A percentile compares a stretch with the other conserved stretches of the same genome.
These are phyloP conservation scores for Iberis pinnata DNA, from an alignment of 345 rosid species.

Conservation along the genomic window DNA sequence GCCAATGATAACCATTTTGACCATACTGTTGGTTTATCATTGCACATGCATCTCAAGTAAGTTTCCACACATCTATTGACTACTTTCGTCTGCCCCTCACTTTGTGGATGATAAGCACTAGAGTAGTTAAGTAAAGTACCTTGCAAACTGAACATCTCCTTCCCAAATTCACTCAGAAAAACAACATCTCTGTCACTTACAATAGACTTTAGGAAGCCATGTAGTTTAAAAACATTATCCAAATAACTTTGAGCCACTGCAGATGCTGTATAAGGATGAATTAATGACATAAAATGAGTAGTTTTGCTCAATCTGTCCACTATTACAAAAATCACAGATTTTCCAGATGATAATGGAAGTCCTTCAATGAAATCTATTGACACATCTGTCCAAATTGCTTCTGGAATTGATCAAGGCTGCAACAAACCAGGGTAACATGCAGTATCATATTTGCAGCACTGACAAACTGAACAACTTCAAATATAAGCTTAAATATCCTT, in stretches of 20 bases:
- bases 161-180: not conserved
- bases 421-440: not conserved
- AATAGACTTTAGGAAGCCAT: not conserved
- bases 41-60: no score
- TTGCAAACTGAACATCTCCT: not conserved
- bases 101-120: no score
- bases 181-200: not conserved
- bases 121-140: no score
- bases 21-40: no score
- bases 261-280: no score
- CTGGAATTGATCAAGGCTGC: not conserved
- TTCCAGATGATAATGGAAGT: not conserved
- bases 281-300: not conserved
- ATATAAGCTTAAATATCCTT: not conserved
- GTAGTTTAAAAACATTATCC: not conserved
- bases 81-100: no score
- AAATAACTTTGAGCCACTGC: not conserved
- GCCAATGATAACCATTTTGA: no score
- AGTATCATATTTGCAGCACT: not conserved
- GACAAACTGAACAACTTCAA: accelerated
- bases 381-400: not conserved
- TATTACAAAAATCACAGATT: not conserved
- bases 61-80: no score
- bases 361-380: not conserved
- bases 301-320: not conserved